phyloP scores from a whole-genome alignment of 306 rosid genomes.

The Cajanus cajan region DNA sequence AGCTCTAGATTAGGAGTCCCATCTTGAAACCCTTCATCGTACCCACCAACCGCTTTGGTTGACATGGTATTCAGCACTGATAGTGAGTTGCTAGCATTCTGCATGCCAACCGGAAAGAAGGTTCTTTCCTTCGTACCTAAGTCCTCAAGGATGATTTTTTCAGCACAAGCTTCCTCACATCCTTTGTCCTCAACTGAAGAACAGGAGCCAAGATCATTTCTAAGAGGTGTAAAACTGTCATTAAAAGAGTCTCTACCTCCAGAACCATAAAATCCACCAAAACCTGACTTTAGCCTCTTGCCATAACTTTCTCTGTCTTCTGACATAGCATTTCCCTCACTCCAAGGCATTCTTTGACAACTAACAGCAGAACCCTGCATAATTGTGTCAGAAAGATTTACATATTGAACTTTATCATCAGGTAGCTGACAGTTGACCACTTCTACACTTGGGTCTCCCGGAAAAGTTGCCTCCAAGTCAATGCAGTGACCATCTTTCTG shows the following conservation, averaged over 20 bases:
- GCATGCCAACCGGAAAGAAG: constrained; percentile 72
- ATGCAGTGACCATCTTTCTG: constrained; percentile 37
- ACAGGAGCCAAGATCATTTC: constrained; percentile 39
- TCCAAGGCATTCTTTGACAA: constrained; percentile 46
- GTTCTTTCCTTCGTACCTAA: constrained; percentile 65
- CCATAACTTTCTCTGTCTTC: constrained; percentile 46
- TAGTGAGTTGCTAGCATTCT: constrained; percentile 31
- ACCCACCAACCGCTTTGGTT: constrained; percentile 38
- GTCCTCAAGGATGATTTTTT: constrained; percentile 74
- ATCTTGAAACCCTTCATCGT: constrained; percentile 35
- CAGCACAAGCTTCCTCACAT: constrained; percentile 51
- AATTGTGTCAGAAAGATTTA: constrained; percentile 45
- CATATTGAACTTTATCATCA: constrained; percentile 38
- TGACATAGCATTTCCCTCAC: constrained; percentile 38
- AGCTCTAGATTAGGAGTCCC: constrained; percentile 83
- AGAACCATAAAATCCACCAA: constrained; percentile 41
- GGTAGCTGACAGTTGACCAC: constrained; percentile 31
- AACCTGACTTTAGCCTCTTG: constrained; percentile 55
- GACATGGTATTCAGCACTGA: constrained; percentile 26
- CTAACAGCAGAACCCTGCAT: constrained; percentile 40
- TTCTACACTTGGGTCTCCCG: constrained; percentile 33
- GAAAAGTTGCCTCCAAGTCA: constrained; percentile 37
- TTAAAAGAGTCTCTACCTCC: constrained; percentile 39
- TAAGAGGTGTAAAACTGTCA: constrained; percentile 33
- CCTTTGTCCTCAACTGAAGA: constrained; percentile 50